These are phyloP conservation scores for Kodamaea sagamina DNA, from an alignment of 805 yeast species.

Conservation along the genomic window DNA sequence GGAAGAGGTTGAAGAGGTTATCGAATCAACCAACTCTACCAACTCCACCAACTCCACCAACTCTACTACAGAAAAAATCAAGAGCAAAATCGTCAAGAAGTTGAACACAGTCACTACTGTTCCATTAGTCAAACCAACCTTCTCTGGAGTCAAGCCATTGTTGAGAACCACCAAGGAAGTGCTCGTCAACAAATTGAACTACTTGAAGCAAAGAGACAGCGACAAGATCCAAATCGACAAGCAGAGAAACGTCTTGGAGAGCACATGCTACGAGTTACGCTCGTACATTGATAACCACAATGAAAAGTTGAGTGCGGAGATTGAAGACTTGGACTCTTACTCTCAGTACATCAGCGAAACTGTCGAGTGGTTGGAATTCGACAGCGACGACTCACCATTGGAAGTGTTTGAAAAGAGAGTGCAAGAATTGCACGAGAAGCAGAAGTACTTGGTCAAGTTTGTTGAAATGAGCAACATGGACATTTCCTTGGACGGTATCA, in stretches of 20 bases:
- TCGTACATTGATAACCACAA: slow-evolving; percentile 57
- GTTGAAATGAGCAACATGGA: slow-evolving; percentile 48
- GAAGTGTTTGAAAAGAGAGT: slow-evolving; percentile 30
- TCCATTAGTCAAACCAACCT: slow-evolving; percentile 49
- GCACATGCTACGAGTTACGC: slow-evolving; percentile 69
- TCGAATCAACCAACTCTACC: slow-evolving; percentile 21
- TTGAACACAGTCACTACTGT: slow-evolving; percentile 25
- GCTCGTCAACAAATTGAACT: slow-evolving; percentile 50
- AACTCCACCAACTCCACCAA: slow-evolving; percentile 20
- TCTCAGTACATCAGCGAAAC: slow-evolving; percentile 43
- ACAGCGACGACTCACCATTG: slow-evolving; percentile 52
- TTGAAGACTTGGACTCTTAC: slow-evolving; percentile 38
- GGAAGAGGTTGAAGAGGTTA: slow-evolving; percentile 15
- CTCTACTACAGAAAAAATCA: slow-evolving; percentile 20
- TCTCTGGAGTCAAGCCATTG: slow-evolving; percentile 38
- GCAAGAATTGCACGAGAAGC: slow-evolving; percentile 21
- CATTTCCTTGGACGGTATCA: slow-evolving; percentile 48
- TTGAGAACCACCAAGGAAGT: slow-evolving; percentile 42
- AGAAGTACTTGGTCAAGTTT: slow-evolving; percentile 31
- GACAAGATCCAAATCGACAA: slow-evolving; percentile 57
- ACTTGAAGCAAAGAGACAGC: slow-evolving; percentile 56
- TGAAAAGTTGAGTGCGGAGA: slow-evolving; percentile 35
- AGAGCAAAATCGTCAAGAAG: background rate
- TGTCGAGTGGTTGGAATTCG: slow-evolving; percentile 80
- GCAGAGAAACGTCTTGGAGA: slow-evolving; percentile 68